These are phyloP conservation scores for Sporothrix sp. DNA, from an alignment of 2,329 filamentous ascomycete genomes.

Conservation along the genomic window DNA sequence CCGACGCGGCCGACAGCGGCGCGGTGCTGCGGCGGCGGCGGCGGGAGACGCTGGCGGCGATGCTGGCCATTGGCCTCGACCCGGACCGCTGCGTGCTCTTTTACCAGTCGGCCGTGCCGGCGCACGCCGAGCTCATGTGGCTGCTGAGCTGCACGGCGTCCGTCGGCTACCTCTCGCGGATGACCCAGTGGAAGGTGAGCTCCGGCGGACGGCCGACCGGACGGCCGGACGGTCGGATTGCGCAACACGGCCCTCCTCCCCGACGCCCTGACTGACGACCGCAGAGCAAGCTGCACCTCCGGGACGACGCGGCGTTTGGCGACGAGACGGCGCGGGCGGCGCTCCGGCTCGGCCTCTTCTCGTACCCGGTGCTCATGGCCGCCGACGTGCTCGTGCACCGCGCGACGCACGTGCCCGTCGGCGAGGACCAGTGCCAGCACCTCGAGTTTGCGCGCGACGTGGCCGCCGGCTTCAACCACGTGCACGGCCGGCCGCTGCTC, in stretches of 20 bases:
- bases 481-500: constrained; percentile 52
- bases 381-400: constrained; percentile 86
- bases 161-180: constrained; percentile 88
- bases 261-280: background rate
- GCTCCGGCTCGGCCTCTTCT: constrained; percentile 83
- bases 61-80: constrained; percentile 77
- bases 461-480: constrained; percentile 76
- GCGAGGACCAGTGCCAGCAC: constrained; percentile 91
- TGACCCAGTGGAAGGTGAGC: constrained; percentile 92
- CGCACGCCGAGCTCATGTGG: constrained; percentile 92
- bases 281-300: constrained; percentile 67
- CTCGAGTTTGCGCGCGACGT: constrained; percentile 86
- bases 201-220: background rate
- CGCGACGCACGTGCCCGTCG: constrained; percentile 90
- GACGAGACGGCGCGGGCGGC: constrained; percentile 47
- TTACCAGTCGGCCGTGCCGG: constrained; percentile 46
- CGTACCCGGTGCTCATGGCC: constrained; percentile 90
- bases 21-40: constrained; percentile 52
- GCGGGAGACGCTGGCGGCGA: constrained; percentile 64
- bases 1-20: constrained; percentile 31
- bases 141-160: constrained; percentile 85
- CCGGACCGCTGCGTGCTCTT: constrained; percentile 71
- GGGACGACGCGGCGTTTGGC: constrained; percentile 47
- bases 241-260: background rate
- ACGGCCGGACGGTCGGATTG: too few species aligned